These are phyloP conservation scores for Tricholoma bakamatsutake DNA, from an alignment of 768 basidiomycete genomes.

Conservation along the genomic window DNA sequence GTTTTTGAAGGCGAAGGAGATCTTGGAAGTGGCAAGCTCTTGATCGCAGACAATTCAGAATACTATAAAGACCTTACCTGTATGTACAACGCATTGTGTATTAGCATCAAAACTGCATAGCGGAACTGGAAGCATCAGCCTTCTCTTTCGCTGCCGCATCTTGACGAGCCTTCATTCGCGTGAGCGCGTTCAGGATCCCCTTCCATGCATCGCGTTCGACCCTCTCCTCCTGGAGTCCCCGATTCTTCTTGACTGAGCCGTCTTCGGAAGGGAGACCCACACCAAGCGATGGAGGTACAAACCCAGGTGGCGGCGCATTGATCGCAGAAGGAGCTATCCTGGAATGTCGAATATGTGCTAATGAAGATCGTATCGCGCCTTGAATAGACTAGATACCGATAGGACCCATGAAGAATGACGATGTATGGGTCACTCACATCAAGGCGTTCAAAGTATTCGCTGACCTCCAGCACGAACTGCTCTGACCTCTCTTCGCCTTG, in stretches of 20 bases:
- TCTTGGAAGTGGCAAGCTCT: constrained; percentile 45
- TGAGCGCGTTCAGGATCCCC: constrained; percentile 63
- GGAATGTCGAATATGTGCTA: constrained; percentile 77
- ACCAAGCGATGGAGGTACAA: constrained; percentile 73
- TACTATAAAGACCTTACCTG: neutral
- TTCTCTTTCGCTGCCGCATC: constrained; percentile 20
- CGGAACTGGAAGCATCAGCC: constrained; percentile 10
- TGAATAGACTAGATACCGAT: constrained; percentile 56
- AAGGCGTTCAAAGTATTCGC: constrained; percentile 79
- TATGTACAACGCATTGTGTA: neutral
- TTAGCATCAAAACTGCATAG: constrained; percentile 12
- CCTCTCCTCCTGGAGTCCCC: constrained; percentile 74
- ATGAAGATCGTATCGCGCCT: constrained; percentile 64
- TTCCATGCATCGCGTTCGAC: constrained; percentile 75
- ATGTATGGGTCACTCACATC: constrained; percentile 42
- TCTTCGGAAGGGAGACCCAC: constrained; percentile 58
- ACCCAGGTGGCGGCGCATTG: constrained; percentile 66
- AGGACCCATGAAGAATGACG: neutral
- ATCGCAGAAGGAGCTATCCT: constrained; percentile 87
- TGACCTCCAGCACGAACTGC: constrained; percentile 79
- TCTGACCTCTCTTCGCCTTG: constrained; percentile 82
- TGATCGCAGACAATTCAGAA: constrained; percentile 21
- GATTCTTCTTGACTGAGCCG: constrained; percentile 33
- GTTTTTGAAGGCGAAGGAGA: constrained; percentile 52
- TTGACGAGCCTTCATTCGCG: constrained; percentile 47